Evolutionary conservation across 31 red algal species (phyloP).

Genomic region (Odonthalia washingtoniensis): DNA sequence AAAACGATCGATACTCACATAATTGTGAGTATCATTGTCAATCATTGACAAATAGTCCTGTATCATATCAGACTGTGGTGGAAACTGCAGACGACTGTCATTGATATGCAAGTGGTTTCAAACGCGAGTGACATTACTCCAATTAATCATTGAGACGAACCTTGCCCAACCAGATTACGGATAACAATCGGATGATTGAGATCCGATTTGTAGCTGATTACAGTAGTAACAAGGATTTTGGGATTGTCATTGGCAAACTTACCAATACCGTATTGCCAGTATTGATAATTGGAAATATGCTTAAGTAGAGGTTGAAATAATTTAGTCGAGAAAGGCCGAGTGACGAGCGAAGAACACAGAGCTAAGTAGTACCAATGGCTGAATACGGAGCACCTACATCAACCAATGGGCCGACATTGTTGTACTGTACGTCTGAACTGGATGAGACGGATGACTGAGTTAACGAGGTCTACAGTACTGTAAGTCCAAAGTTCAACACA

Average conservation of each 20-base stretch:
- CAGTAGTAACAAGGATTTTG: background rate
- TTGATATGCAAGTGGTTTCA: conserved; percentile 7
- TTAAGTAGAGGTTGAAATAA: background rate
- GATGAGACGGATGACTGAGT: background rate
- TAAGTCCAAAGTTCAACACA: background rate
- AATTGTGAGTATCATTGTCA: conserved; percentile 1
- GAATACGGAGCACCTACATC: background rate
- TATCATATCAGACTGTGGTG: background rate
- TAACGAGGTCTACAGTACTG: background rate
- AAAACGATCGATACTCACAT: background rate
- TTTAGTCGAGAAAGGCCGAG: background rate
- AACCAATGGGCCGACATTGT: background rate
- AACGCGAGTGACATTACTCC: background rate
- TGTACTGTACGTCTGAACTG: background rate
- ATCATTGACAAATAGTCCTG: background rate
- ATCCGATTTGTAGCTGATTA: background rate
- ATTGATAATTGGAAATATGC: background rate
- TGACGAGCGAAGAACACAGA: background rate
- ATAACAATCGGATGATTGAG: background rate
- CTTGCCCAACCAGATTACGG: background rate
- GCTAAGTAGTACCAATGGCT: background rate
- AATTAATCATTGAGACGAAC: conserved; percentile 1
- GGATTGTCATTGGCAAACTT: background rate
- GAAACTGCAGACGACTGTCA: background rate
- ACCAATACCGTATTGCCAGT: background rate